phyloP scores from a whole-genome alignment of 345 rosid species.

The Sisymbrium irio region DNA sequence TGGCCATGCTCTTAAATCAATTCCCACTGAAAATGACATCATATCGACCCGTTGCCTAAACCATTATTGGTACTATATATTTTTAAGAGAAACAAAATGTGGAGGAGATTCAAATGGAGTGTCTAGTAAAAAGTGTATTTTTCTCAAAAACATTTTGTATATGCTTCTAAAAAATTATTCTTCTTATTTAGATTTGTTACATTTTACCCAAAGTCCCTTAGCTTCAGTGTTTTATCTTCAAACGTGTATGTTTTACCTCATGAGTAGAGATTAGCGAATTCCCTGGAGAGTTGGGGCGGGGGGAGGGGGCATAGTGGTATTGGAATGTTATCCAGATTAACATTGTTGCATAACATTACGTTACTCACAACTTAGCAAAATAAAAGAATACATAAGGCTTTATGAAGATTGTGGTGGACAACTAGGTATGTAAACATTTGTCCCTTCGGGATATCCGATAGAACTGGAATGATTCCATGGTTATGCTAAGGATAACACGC shows the following conservation, averaged over 20 bases:
- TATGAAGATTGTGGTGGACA: too few relatives aligned
- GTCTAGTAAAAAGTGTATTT: not conserved
- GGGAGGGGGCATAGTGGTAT: too few relatives aligned
- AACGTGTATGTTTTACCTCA: not conserved
- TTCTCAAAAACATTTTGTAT: not conserved
- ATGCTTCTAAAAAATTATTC: too few relatives aligned
- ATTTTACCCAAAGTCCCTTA: not conserved
- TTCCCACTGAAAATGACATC: conserved; percentile 37
- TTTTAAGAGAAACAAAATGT: not conserved
- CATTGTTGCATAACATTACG: too few relatives aligned
- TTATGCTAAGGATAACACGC: too few relatives aligned
- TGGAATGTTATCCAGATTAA: too few relatives aligned
- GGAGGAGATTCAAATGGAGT: not conserved
- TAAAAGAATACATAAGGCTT: too few relatives aligned
- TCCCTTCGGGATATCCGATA: too few relatives aligned
- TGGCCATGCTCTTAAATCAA: conserved; percentile 30
- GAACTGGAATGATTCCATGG: too few relatives aligned
- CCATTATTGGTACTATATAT: conserved; percentile 33
- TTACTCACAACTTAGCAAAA: too few relatives aligned
- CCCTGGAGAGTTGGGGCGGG: too few relatives aligned
- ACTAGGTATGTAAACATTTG: too few relatives aligned
- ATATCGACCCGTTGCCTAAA: conserved; percentile 19
- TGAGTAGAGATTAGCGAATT: not conserved
- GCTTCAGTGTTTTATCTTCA: not conserved
- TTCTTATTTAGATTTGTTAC: not conserved